Evolutionary conservation across 228 moss, liverwort and hornwort species (phyloP).

Genomic region (Sphagnum magellanicum): DNA sequence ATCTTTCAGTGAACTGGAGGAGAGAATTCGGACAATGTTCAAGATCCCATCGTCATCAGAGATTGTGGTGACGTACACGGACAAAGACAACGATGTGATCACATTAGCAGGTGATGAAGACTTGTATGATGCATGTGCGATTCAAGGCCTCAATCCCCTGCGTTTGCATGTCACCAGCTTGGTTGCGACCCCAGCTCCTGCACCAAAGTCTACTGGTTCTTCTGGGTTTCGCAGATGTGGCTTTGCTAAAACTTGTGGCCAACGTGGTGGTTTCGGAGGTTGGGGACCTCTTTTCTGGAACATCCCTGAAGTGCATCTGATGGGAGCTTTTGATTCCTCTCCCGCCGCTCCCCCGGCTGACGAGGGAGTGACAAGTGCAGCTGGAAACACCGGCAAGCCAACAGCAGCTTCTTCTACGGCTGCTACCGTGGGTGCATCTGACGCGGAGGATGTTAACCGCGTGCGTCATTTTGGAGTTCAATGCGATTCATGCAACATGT

Average conservation of each 20-base stretch:
- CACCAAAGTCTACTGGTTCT: no score
- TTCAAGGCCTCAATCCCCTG: slow-evolving; percentile 71
- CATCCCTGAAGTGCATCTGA: slow-evolving; percentile 19
- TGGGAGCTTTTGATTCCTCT: not conserved
- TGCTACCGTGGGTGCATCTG: not conserved
- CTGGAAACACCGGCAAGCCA: no score
- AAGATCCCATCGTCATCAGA: slow-evolving; percentile 42
- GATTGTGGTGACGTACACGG: slow-evolving; percentile 61
- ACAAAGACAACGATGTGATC: slow-evolving; percentile 67
- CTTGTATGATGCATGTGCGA: slow-evolving; percentile 57
- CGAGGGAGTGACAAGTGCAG: no score
- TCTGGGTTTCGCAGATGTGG: no score
- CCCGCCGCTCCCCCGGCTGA: no score
- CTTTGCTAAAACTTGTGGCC: no score
- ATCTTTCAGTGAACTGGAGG: slow-evolving; percentile 50
- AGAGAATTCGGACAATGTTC: slow-evolving; percentile 51
- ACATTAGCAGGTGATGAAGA: slow-evolving; percentile 69
- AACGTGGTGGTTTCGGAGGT: slow-evolving; percentile 9
- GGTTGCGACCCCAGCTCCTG: no score
- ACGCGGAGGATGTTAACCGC: slow-evolving; percentile 15
- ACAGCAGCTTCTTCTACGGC: no score
- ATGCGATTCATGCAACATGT: slow-evolving; percentile 68
- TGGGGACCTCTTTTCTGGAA: slow-evolving; percentile 22
- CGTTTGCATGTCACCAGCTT: slow-evolving; percentile 45
- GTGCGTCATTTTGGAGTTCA: slow-evolving; percentile 62